phyloP scores from a whole-genome alignment of 306 rosid genomes.

The Cotoneaster glaucophyllus region DNA sequence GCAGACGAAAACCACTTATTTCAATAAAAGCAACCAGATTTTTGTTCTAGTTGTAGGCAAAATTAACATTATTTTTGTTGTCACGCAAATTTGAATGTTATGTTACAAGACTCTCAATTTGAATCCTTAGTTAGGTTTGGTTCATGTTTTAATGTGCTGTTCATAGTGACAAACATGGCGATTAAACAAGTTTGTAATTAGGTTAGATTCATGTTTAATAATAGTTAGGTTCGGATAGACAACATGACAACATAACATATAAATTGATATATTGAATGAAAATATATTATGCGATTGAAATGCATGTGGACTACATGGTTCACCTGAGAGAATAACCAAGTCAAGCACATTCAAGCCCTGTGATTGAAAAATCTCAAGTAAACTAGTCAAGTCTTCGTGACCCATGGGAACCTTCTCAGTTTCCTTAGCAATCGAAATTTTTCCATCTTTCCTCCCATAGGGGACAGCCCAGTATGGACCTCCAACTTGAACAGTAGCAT shows the following conservation, averaged over 20 bases:
- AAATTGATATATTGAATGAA: neutral
- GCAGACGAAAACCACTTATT: neutral
- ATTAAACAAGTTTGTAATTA: neutral
- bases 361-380: constrained; percentile 59
- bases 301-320: neutral
- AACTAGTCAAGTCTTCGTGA: constrained; percentile 45
- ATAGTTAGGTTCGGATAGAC: too few relatives aligned
- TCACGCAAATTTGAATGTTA: neutral
- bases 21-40: neutral
- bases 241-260: neutral
- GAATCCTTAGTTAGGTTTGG: neutral
- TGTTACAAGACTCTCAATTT: neutral
- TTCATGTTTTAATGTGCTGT: neutral
- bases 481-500: constrained; percentile 55
- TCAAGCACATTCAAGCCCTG: constrained; percentile 56
- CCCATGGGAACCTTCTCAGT: constrained; percentile 63
- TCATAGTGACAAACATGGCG: neutral
- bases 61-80: neutral
- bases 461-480: constrained; percentile 72
- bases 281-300: neutral
- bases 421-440: constrained; percentile 46
- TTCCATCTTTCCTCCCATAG: constrained; percentile 73
- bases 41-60: neutral
- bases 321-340: constrained; percentile 74
- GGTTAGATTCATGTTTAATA: too few relatives aligned